Percentiles rank a stretch among this genome's conserved stretches.
These are phyloP conservation scores for Gracilaria domingensis DNA, from an alignment of 23 red algal species.

Conservation along the genomic window DNA sequence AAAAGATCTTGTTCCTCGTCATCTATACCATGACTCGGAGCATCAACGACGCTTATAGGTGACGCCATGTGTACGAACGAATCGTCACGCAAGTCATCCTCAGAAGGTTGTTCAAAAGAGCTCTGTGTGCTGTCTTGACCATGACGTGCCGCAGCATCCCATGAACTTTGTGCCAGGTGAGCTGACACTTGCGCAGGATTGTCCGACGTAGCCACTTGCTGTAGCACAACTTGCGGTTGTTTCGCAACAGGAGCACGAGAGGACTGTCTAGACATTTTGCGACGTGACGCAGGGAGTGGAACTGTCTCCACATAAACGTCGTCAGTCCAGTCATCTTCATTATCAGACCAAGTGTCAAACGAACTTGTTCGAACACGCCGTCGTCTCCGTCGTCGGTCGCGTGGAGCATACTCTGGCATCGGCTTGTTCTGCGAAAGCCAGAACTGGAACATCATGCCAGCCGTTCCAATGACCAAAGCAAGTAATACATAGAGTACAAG, in stretches of 20 bases:
- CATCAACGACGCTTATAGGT: constrained; percentile 13
- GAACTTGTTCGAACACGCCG: constrained; percentile 22
- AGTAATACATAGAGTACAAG: constrained; percentile 49
- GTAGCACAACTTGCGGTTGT: constrained; percentile 19
- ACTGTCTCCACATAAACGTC: constrained; percentile 35
- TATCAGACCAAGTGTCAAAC: constrained; percentile 43
- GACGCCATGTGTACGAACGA: constrained; percentile 6
- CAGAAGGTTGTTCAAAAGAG: not conserved
- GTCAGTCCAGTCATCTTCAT: constrained; percentile 61
- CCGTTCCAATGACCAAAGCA: constrained; percentile 49
- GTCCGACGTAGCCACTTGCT: constrained; percentile 16
- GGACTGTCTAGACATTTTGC: constrained; percentile 8
- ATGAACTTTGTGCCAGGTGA: constrained; percentile 18
- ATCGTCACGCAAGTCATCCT: not conserved
- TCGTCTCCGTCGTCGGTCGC: constrained; percentile 45
- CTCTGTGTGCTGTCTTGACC: not conserved
- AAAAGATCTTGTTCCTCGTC: not conserved
- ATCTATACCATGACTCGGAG: not conserved
- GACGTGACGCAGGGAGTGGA: constrained; percentile 33
- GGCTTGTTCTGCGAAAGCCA: constrained; percentile 56
- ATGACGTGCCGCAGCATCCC: constrained; percentile 5
- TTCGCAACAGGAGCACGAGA: not conserved
- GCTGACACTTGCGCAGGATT: constrained; percentile 22
- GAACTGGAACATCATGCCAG: constrained; percentile 62
- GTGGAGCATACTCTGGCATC: constrained; percentile 49